Evolutionary conservation across 306 rosid species (phyloP), one percentile per base, ranked within the genome.

Genomic region (Acmispon strigosus): DNA sequence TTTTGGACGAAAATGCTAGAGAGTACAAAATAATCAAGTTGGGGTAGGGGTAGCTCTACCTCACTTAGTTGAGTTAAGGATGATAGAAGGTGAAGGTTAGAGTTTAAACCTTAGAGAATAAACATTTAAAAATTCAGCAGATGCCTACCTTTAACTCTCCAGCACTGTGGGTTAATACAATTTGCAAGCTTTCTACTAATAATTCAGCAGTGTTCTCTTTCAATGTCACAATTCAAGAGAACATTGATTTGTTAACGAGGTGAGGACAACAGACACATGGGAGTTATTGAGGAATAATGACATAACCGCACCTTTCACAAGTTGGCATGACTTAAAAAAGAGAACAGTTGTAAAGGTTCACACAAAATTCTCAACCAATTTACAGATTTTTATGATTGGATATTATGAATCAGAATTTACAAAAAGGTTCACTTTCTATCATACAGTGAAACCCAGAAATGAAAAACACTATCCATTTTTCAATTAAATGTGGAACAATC

Each of bases 351-450:
- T 43, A 37, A 48, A 45, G 58, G 36, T 18, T 54, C 19, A 27
- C 76, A 53, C 51, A 70, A 56, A 55, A 14, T 72, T 79, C 70
- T 72, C 74, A 67, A 62, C 69, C 45, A 79, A 79, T 79, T 48
- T 79, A 76, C 82, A 78, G 55, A 32, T 19, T 73, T 66, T 75
- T 55, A 37, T 66, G 24, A 78, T 57, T 10, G 81, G 79, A 61
- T 70, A 75, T 71, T 61, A 51, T 47, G 48, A 72, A 62, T 72
- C 80, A 72, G 67, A 65, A 72, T 67, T 73, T 73, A 83, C 82
- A 79, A 47, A 17, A 65, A 62, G 65, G 62, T 76, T 27, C 47
- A 55, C 14, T 66, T 79, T 50, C 66, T 75, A 75, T 79, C 77
- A 66, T 60, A 78, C 67, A 66, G 60, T 52, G 67, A 76, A 67